Evolutionary conservation across 2,329 filamentous ascomycete species (phyloP), one percentile per base, ranked within the genome.

Genomic region (Westerdykella sp.): DNA sequence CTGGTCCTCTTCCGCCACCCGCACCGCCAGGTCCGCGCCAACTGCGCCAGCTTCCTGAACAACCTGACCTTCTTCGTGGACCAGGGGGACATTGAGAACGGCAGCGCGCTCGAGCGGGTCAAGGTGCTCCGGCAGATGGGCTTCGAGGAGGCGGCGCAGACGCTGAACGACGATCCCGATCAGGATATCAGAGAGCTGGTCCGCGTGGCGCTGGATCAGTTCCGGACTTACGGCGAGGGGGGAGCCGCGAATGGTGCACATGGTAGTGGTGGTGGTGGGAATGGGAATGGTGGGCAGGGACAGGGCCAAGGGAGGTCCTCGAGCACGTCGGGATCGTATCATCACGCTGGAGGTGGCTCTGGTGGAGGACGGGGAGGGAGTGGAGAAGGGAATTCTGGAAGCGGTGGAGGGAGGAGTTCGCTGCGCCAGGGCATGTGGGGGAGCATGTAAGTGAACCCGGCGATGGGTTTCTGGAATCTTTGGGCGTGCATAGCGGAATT

Each of bases 11-110:
- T 93, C 55, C 78, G 73, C 37, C 87, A 88, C 65, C 77, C 80
- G 35, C 80, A 85, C 59, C 77, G 79, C 37, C 80, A 85, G 34
- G 83, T 98, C 6, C 82, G 91, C 5, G 76, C 83, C 15, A 83
- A 84, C 37, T 80, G 93, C 54, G 88, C 87, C 51, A 91, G 90
- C 77, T 75, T 95, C 35, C 76, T 94, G 36, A 85, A 83, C 62
- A 96, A 96, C 62, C 76, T 98, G 35, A 85, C 87, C 0, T 94
- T 84, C 74, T 76, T 83, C 48, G 90, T 96, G 48, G 84, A 91
- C 55, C 74, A 78, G 6, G 74, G 68, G 23, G 89, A 95, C 54
- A 12, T 28, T 12, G 25, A 35, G 32, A 71, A 74, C 15, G 70
- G 74, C 16, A 79, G 78, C 9, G 87, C 84, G 48, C 73, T 77